Conservation (phyloP, 2,329 filamentous ascomycete genomes). For the Venturia effusa region DNA sequence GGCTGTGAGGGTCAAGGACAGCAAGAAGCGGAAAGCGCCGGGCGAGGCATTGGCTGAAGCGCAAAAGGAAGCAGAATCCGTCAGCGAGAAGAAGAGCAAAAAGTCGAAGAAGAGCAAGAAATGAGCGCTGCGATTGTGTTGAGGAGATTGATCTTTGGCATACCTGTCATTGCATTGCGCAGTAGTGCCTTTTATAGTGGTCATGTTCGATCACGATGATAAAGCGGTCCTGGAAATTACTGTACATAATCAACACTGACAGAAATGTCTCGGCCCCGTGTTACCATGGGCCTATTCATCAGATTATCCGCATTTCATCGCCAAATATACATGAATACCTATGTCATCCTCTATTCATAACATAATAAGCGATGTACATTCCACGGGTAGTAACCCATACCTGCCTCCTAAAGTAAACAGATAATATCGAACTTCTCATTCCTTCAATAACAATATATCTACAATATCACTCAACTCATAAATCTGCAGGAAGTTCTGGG, state of each 20-base stretch:
- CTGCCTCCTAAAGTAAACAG: no score
- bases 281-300: no score
- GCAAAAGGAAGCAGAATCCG: conserved; percentile 24
- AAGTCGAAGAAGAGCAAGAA: conserved; percentile 19
- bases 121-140: neutral
- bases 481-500: no score
- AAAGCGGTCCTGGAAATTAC: no score
- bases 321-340: no score
- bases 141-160: neutral
- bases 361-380: no score
- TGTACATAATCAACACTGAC: neutral
- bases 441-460: no score
- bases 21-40: conserved; percentile 58
- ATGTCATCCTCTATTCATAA: no score
- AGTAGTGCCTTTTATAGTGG: neutral
- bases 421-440: no score
- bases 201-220: neutral
- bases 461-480: no score
- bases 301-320: no score
- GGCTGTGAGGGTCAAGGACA: conserved; percentile 60
- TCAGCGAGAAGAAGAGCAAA: conserved; percentile 20
- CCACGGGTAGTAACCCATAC: no score
- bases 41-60: conserved; percentile 42
- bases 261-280: neutral
- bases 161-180: neutral